Evolutionary conservation across 768 basidiomycete genomes (phyloP).

Genomic region (Auricularia sp.): DNA sequence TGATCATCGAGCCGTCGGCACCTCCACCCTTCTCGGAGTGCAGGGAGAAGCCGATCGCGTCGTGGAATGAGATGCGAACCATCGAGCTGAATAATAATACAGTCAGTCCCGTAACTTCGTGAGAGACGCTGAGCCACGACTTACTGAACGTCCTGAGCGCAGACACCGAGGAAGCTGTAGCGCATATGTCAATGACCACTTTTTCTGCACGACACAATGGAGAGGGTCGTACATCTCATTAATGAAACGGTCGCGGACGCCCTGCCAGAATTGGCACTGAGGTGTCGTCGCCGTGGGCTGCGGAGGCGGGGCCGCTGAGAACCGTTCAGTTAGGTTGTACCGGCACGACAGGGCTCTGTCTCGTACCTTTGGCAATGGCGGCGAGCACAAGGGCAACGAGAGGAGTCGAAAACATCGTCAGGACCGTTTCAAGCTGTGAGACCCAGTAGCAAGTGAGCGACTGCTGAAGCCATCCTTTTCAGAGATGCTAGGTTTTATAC

Average conservation of each 20-base stretch:
- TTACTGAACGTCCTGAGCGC: background rate
- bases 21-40: too few species aligned
- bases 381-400: background rate
- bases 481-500: background rate
- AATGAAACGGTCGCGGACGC: background rate
- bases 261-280: background rate
- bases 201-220: background rate
- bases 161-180: background rate
- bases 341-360: background rate
- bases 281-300: background rate
- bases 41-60: too few species aligned
- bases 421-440: background rate
- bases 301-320: background rate
- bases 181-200: background rate
- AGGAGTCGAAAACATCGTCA: background rate
- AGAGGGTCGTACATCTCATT: background rate
- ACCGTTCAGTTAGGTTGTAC: background rate
- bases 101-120: background rate
- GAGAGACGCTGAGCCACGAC: too few species aligned
- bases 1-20: too few species aligned
- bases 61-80: too few species aligned
- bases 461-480: background rate
- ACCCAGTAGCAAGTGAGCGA: background rate
- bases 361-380: background rate
- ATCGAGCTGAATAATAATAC: background rate